phyloP scores from a whole-genome alignment of 2,329 filamentous ascomycete species.

The Nigrospora oryzae region DNA sequence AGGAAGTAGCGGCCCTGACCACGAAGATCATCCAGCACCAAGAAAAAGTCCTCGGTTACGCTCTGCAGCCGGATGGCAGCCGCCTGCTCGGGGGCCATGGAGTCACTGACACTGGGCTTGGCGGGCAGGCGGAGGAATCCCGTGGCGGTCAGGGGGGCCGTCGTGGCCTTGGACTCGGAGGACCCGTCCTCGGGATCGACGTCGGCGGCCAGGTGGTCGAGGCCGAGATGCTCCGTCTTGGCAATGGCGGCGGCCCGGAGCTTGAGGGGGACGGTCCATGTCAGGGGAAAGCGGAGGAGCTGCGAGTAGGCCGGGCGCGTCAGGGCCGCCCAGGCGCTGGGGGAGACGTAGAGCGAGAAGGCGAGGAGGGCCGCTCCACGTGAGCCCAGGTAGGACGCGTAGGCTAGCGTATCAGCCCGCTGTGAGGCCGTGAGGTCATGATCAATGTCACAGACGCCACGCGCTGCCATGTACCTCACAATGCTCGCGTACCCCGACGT shows the following conservation, averaged over 20 bases:
- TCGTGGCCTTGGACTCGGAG: conserved; percentile 26
- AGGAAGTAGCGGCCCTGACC: conserved; percentile 48
- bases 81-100: conserved; percentile 57
- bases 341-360: conserved; percentile 82
- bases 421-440: conserved; percentile 27
- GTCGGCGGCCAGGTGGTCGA: conserved; percentile 61
- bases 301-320: conserved; percentile 75
- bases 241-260: conserved; percentile 62
- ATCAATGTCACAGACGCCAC: conserved; percentile 26
- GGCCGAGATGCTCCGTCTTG: conserved; percentile 61
- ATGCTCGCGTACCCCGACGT: conserved; percentile 55
- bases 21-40: conserved; percentile 58
- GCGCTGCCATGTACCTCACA: conserved; percentile 41
- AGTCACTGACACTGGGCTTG: conserved; percentile 26
- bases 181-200: conserved; percentile 23
- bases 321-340: conserved; percentile 70
- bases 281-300: conserved; percentile 77
- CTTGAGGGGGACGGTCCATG: conserved; percentile 74
- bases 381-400: conserved; percentile 62
- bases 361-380: conserved; percentile 73
- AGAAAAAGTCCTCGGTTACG: conserved; percentile 62
- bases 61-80: conserved; percentile 70
- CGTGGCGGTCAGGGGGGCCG: conserved; percentile 20
- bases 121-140: conserved; percentile 23
- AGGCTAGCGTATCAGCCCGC: conserved; percentile 39